Percentiles rank a stretch among this genome's conserved stretches.
These are phyloP conservation scores for Ceratobasidium sp. DNA, from an alignment of 1,284 basidiomycete genomes.

Conservation along the genomic window DNA sequence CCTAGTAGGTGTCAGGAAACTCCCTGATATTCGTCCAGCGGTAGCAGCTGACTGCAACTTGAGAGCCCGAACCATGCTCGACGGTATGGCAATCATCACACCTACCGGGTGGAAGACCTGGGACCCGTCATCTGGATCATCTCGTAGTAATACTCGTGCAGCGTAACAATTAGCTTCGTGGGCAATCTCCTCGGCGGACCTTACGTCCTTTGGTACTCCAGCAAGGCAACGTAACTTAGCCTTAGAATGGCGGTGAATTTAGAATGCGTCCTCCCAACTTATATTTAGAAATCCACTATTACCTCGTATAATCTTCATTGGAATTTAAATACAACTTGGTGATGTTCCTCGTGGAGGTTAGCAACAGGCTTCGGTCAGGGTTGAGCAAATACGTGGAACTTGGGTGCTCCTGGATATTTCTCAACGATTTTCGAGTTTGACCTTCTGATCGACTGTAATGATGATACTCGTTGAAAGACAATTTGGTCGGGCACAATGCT, in stretches of 20 bases:
- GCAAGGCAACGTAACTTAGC: neutral
- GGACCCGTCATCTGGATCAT: neutral
- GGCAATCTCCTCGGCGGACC: neutral
- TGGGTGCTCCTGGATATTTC: neutral
- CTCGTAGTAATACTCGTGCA: neutral
- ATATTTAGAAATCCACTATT: neutral
- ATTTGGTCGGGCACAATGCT: neutral
- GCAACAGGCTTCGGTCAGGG: neutral
- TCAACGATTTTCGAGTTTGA: neutral
- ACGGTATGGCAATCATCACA: neutral
- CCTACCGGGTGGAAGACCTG: neutral
- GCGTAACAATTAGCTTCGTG: neutral
- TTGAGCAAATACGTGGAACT: neutral
- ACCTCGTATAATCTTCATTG: neutral
- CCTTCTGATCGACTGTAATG: neutral
- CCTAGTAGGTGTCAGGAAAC: too few relatives aligned
- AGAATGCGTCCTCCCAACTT: neutral
- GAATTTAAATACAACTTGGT: neutral
- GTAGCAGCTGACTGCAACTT: neutral
- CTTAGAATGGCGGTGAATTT: neutral
- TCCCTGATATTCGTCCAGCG: neutral
- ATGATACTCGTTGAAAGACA: neutral
- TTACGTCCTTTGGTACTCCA: neutral
- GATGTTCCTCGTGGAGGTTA: neutral
- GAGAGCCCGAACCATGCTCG: neutral